These are phyloP conservation scores for Lepiota subincarnata DNA, from an alignment of 768 basidiomycete species.

Conservation along the genomic window DNA sequence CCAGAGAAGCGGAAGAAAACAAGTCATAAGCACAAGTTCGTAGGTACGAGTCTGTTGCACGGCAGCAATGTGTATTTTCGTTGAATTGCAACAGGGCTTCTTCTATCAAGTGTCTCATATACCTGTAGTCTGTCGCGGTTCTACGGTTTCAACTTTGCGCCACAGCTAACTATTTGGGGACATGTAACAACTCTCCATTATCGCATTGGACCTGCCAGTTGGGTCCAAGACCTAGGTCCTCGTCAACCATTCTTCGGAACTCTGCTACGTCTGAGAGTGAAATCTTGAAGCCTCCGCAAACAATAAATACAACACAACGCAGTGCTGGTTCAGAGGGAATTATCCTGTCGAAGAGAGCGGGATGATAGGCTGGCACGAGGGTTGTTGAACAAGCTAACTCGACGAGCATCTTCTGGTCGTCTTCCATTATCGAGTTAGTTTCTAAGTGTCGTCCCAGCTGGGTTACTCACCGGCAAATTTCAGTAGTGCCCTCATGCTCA, in stretches of 20 bases:
- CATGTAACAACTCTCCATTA: conserved; percentile 32
- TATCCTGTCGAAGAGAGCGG: conserved; percentile 47
- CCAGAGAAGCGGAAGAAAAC: conserved; percentile 34
- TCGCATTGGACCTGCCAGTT: conserved; percentile 36
- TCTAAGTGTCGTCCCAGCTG: not conserved
- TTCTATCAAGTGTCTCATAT: not conserved
- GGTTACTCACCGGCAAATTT: conserved; percentile 52
- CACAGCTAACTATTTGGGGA: conserved; percentile 17
- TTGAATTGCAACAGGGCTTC: not conserved
- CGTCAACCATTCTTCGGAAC: conserved; percentile 39
- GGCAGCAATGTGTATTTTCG: not conserved
- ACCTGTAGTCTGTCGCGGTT: not conserved
- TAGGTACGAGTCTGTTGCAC: not conserved
- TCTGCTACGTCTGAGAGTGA: conserved; percentile 48
- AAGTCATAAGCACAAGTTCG: conserved; percentile 17
- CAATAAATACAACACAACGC: conserved; percentile 56
- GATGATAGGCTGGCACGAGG: conserved; percentile 61
- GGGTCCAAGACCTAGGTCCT: conserved; percentile 23
- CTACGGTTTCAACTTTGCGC: not conserved
- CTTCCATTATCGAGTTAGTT: conserved; percentile 27
- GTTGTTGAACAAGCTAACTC: conserved; percentile 75
- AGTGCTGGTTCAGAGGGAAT: conserved; percentile 30
- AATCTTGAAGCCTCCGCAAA: conserved; percentile 71
- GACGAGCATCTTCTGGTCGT: conserved; percentile 71
- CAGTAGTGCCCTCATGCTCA: conserved; percentile 58